phyloP scores from a whole-genome alignment of 108 stramenopile species.

The Cyclostephanos tholiformis region DNA sequence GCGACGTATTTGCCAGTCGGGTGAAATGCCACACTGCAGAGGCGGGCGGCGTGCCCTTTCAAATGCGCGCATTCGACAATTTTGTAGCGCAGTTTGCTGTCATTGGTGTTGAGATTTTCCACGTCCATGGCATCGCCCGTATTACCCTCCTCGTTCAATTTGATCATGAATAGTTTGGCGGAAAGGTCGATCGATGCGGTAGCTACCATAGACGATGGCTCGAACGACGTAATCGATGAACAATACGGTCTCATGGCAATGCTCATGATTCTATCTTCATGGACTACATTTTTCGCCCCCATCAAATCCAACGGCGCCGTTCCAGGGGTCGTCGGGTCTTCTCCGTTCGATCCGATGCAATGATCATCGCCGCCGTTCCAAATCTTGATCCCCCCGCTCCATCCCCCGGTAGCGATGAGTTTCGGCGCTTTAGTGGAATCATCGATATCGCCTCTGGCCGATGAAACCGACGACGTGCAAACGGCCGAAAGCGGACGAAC shows the following conservation, averaged over 20 bases:
- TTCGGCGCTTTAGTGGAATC: constrained; percentile 41
- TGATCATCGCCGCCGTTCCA: constrained; percentile 83
- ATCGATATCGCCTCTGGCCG: constrained; percentile 25
- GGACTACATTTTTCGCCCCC: constrained; percentile 65
- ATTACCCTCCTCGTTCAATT: constrained; percentile 36
- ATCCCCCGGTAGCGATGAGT: constrained; percentile 88
- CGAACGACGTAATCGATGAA: constrained; percentile 27
- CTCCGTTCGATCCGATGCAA: constrained; percentile 3
- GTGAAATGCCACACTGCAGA: constrained; percentile 93
- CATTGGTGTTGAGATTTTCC: constrained; percentile 30
- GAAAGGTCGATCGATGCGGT: constrained; percentile 86
- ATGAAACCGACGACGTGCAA: constrained; percentile 55
- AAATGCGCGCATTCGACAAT: constrained; percentile 75
- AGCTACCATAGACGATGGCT: constrained; percentile 52
- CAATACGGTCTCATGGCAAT: constrained; percentile 63
- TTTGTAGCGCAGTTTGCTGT: constrained; percentile 24
- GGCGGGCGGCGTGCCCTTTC: constrained; percentile 88
- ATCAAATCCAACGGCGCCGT: constrained; percentile 62
- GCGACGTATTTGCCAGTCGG: constrained; percentile 86
- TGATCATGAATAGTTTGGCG: constrained; percentile 75
- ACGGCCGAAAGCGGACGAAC: constrained; percentile 66
- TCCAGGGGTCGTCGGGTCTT: background rate
- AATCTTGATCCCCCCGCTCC: constrained; percentile 88
- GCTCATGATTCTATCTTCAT: constrained; percentile 88
- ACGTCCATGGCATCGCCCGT: constrained; percentile 35